phyloP scores from a whole-genome alignment of 2,329 filamentous ascomycete genomes.

The Huntiella savannae region DNA sequence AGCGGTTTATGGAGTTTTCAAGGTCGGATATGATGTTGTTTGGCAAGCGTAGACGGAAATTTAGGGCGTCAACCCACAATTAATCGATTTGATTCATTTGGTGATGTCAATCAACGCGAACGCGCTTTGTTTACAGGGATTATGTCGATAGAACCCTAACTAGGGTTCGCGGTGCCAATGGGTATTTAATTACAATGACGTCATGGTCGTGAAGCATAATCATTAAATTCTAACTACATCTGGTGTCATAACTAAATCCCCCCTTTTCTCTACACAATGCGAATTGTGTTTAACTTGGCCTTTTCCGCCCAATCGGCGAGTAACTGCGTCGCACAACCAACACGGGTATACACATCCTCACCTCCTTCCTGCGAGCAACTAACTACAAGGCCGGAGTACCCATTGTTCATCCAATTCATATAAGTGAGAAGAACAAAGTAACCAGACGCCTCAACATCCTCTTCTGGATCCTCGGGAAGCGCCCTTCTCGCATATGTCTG shows the following conservation, averaged over 20 bases:
- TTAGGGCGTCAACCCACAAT: neutral
- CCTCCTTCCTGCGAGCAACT: constrained; percentile 7
- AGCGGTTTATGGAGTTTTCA: neutral
- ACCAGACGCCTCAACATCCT: constrained; percentile 9
- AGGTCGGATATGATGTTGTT: too few relatives aligned
- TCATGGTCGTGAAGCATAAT: too few relatives aligned
- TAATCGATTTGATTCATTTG: neutral
- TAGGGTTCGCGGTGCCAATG: neutral
- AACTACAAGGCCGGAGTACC: constrained; percentile 8
- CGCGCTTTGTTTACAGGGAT: constrained; percentile 1
- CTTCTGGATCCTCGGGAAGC: constrained; percentile 1
- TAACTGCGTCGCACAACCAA: constrained; percentile 10
- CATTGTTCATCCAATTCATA: constrained; percentile 12
- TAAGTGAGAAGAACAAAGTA: constrained; percentile 10
- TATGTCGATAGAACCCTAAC: constrained; percentile 7
- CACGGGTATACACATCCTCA: constrained; percentile 7
- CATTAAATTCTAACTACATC: neutral
- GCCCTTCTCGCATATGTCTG: constrained; percentile 9
- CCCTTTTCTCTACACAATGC: constrained; percentile 7
- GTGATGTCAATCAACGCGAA: constrained; percentile 1
- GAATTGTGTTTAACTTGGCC: constrained; percentile 10
- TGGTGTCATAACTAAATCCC: constrained; percentile 8
- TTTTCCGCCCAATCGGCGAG: constrained; percentile 11
- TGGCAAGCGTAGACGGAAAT: neutral
- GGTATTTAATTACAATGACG: neutral